phyloP scores from a whole-genome alignment of 1,284 basidiomycete species.

The Leccinum idahoense region DNA sequence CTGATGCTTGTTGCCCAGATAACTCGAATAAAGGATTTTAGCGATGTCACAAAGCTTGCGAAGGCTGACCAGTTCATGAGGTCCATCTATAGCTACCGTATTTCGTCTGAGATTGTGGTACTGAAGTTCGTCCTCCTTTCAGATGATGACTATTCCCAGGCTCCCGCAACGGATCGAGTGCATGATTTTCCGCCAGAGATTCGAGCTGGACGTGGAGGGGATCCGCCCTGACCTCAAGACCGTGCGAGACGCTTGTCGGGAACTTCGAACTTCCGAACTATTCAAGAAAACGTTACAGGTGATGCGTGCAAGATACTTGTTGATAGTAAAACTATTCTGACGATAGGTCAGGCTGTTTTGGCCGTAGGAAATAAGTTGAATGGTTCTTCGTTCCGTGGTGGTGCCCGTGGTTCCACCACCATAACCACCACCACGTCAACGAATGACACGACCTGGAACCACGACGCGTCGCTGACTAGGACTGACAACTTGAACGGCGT shows the following conservation, averaged over 20 bases:
- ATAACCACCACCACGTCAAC: too few relatives aligned
- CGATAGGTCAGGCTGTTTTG: slow-evolving; percentile 52
- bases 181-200: slow-evolving; percentile 78
- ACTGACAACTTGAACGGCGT: too few relatives aligned
- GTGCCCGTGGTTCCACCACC: slow-evolving; percentile 59
- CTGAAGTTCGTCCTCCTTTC: slow-evolving; percentile 7
- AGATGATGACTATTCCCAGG: slow-evolving; percentile 79
- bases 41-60: slow-evolving; percentile 64
- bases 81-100: slow-evolving; percentile 33
- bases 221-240: slow-evolving; percentile 78
- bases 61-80: slow-evolving; percentile 82
- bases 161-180: slow-evolving; percentile 70
- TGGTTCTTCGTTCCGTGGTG: slow-evolving; percentile 76
- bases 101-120: neutral
- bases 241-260: slow-evolving; percentile 68
- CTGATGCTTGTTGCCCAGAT: slow-evolving; percentile 36
- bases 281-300: slow-evolving; percentile 74
- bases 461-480: too few relatives aligned
- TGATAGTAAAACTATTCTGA: slow-evolving; percentile 4
- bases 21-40: slow-evolving; percentile 60
- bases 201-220: slow-evolving; percentile 82
- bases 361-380: slow-evolving; percentile 82
- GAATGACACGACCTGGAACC: too few relatives aligned
- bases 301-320: neutral
- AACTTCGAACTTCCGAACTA: slow-evolving; percentile 64